Evolutionary conservation across 257 asterid genomes (phyloP), one percentile per base, ranked within the genome.

Genomic region (Fraxinus excelsior): DNA sequence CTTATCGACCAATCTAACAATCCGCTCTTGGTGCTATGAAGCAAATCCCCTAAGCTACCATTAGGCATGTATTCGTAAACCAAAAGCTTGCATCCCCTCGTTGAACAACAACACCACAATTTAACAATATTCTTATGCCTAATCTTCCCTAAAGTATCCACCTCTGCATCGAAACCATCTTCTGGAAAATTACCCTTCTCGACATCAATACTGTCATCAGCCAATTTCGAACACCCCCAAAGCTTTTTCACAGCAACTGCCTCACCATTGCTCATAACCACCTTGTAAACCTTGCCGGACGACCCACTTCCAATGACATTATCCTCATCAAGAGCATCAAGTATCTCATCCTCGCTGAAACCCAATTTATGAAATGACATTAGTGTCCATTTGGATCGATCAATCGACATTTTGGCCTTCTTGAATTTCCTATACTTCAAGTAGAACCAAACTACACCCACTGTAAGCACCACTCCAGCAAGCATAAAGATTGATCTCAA

Each of bases 51-150:
- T 21, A 95, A 83, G 70, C 99, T 93, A 1, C 99, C 99, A 66
- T 95, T 95, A 31, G 97, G 96, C 99, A 95, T 95, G 81, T 90
- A 93, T 90, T 95, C 99, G 18, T 95, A 95, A 11, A 95, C 98
- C 87, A 95, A 70, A 49, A 95, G 97, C 80, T 90, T 93, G 84
- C 98, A 90, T 72, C 90, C 96, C 80, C 88, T 81, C 0, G 97
- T 85, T 0, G 89, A 81, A 35, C 98, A 93, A 76, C 97, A 90
- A 62, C 99, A 95, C 99, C 98, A 95, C 12, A 95, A 70, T 89
- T 89, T 88, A 16, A 95, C 98, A 7, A 95, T 93, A 66, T 95
- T 95, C 87, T 95, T 95, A 71, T 95, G 99, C 82, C 99, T 86
- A 18, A 95, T 89, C 86, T 91, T 95, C 73, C 99, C 99, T 73